Evolutionary conservation across 2,329 filamentous ascomycete genomes (phyloP).

Genomic region (Colletotrichum sp.): DNA sequence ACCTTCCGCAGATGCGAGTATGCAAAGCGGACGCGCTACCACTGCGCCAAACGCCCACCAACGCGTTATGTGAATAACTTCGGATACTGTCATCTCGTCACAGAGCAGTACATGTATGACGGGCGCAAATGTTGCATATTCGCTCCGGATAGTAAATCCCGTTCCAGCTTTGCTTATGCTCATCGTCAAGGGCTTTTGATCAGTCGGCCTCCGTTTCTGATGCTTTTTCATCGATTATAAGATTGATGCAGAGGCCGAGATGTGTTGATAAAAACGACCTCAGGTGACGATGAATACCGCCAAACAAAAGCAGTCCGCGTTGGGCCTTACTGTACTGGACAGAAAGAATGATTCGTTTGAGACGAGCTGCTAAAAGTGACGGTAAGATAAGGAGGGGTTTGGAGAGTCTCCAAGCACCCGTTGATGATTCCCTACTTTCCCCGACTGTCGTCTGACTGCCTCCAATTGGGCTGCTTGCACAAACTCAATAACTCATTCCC

Average conservation of each 20-base stretch:
- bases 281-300: neutral
- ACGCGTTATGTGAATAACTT: neutral
- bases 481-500: neutral
- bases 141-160: neutral
- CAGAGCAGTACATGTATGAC: neutral
- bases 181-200: neutral
- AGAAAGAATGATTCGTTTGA: neutral
- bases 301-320: neutral
- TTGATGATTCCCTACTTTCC: neutral
- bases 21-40: conserved; percentile 26
- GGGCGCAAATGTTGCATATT: neutral
- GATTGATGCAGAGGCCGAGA: neutral
- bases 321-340: neutral
- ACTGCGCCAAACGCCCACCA: conserved; percentile 23
- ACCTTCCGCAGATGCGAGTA: conserved; percentile 17
- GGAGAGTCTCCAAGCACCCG: neutral
- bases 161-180: neutral
- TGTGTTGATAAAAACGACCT: neutral
- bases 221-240: neutral
- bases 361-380: neutral
- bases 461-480: neutral
- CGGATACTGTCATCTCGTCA: accelerated
- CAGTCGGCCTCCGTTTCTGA: neutral
- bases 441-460: neutral
- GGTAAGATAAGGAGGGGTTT: neutral